These are phyloP conservation scores for Curvularia eragrostidis DNA, from an alignment of 2,329 filamentous ascomycete genomes.

Conservation along the genomic window DNA sequence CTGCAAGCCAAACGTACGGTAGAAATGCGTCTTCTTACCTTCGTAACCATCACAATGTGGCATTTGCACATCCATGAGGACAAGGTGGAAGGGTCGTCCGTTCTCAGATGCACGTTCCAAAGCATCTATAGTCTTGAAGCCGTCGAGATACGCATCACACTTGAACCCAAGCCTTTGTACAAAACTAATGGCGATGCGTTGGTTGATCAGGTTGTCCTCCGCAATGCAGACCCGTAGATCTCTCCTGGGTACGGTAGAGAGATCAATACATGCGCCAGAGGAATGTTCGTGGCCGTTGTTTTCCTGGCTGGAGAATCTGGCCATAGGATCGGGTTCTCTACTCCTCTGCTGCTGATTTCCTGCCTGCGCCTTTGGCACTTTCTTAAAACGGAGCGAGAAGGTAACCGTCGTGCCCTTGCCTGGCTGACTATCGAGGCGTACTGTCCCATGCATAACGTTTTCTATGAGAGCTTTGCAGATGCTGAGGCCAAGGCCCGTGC, in stretches of 20 bases:
- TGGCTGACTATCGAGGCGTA: constrained; percentile 79
- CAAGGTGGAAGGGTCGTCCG: constrained; percentile 81
- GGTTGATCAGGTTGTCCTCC: constrained; percentile 94
- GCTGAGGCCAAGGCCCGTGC: constrained; percentile 86
- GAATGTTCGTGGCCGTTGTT: constrained; percentile 54
- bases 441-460: constrained; percentile 86
- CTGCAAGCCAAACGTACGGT: background rate
- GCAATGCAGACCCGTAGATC: constrained; percentile 89
- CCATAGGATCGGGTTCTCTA: constrained; percentile 61
- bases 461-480: constrained; percentile 96
- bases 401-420: constrained; percentile 73
- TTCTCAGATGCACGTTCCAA: constrained; percentile 75
- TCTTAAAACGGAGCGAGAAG: constrained; percentile 86
- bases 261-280: constrained; percentile 47
- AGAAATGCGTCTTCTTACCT: constrained; percentile 27
- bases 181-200: constrained; percentile 91
- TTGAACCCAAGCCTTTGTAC: constrained; percentile 84
- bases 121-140: constrained; percentile 84
- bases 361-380: constrained; percentile 71
- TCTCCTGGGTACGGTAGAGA: constrained; percentile 76
- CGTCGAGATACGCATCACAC: constrained; percentile 90
- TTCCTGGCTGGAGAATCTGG: constrained; percentile 60
- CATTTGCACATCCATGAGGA: constrained; percentile 98
- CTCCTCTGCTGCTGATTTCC: constrained; percentile 44
- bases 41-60: constrained; percentile 91